phyloP scores from a whole-genome alignment of 179 eudicot genomes.

The Spergularia azorica region DNA sequence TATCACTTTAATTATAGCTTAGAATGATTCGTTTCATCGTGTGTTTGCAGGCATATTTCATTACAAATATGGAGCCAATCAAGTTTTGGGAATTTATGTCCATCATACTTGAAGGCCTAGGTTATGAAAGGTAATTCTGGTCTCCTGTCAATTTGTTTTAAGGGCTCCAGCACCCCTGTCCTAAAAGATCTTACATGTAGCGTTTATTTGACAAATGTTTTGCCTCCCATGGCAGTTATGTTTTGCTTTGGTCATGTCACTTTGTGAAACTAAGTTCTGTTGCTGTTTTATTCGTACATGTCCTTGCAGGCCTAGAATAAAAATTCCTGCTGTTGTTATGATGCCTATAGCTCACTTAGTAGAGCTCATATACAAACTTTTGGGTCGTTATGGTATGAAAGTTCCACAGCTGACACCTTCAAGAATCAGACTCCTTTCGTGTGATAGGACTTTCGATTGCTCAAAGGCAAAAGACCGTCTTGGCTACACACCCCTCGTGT shows the following conservation, averaged over 20 bases:
- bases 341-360: conserved; percentile 96
- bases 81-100: conserved; percentile 95
- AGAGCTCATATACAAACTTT: conserved; percentile 64
- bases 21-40: conserved; percentile 11
- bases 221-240: too few species aligned
- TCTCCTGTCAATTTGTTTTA: neutral
- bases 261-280: conserved; percentile 12
- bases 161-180: neutral
- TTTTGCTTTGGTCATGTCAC: neutral
- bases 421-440: conserved; percentile 81
- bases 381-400: conserved; percentile 94
- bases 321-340: conserved; percentile 74
- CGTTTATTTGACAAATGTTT: too few species aligned
- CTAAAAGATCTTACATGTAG: neutral
- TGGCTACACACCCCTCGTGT: conserved; percentile 90
- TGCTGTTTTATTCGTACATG: conserved; percentile 31
- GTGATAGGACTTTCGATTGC: conserved; percentile 75
- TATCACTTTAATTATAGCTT: neutral
- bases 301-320: conserved; percentile 82
- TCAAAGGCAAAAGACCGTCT: conserved; percentile 91
- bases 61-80: conserved; percentile 92
- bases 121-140: conserved; percentile 76
- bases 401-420: conserved; percentile 98
- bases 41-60: conserved; percentile 80
- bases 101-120: conserved; percentile 91